Percentiles rank a stretch among this genome's conserved stretches.
These are phyloP conservation scores for Sphagnum magellanicum DNA, from an alignment of 228 moss, liverwort and hornwort genomes.

Conservation along the genomic window DNA sequence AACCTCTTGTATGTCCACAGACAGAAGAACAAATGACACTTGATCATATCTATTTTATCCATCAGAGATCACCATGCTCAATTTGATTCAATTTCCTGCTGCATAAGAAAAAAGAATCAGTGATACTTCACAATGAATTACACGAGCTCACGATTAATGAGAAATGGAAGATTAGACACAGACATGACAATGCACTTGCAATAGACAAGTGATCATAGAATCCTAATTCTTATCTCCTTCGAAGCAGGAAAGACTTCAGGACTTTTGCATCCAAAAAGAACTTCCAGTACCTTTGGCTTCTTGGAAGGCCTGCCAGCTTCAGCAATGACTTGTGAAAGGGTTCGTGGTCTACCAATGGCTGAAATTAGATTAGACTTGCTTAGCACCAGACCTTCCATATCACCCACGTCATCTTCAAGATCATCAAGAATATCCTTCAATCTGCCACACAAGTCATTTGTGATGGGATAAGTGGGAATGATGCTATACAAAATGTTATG, in stretches of 20 bases:
- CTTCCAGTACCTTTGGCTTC: slow-evolving; percentile 51
- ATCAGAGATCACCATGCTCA: background rate
- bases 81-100: background rate
- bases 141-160: too few relatives aligned
- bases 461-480: too few relatives aligned
- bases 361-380: slow-evolving; percentile 1
- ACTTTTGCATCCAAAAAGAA: background rate
- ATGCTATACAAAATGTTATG: too few relatives aligned
- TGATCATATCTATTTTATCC: background rate
- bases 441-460: slow-evolving; percentile 18
- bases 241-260: too few relatives aligned
- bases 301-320: slow-evolving; percentile 78
- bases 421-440: slow-evolving; percentile 66
- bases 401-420: slow-evolving; percentile 72
- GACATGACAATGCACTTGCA: too few relatives aligned
- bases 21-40: background rate
- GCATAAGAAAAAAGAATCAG: too few relatives aligned
- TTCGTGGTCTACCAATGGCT: slow-evolving; percentile 42
- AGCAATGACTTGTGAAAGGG: slow-evolving; percentile 85
- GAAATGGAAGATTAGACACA: too few relatives aligned
- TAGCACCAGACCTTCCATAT: slow-evolving; percentile 29
- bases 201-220: too few relatives aligned
- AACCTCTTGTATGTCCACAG: background rate
- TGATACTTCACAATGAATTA: too few relatives aligned
- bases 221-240: too few relatives aligned